Percentiles rank a stretch among this genome's conserved stretches.
phyloP scores from a whole-genome alignment of 352 stramenopile species.

The Phytophthora ramorum region DNA sequence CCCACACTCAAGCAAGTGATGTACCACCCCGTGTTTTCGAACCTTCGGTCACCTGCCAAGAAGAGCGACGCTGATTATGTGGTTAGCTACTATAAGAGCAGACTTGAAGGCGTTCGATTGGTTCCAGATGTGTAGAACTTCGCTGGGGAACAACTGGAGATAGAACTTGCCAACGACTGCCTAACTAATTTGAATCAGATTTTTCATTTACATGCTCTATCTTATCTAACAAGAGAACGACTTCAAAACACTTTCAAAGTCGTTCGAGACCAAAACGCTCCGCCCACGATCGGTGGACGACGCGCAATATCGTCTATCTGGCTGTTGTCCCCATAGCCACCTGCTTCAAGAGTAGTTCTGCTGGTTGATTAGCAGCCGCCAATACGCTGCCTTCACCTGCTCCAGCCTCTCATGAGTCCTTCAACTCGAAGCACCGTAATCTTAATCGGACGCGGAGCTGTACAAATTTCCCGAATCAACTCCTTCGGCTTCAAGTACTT shows the following conservation, averaged over 20 bases:
- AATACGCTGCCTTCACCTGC: slow-evolving; percentile 10
- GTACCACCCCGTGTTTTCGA: slow-evolving; percentile 63
- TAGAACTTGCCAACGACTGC: background rate
- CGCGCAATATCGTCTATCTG: slow-evolving; percentile 7
- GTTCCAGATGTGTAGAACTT: slow-evolving; percentile 53
- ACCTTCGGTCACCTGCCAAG: slow-evolving; percentile 29
- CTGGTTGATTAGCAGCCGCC: background rate
- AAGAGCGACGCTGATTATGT: slow-evolving; percentile 52
- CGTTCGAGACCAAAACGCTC: background rate
- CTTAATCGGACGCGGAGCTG: slow-evolving; percentile 59
- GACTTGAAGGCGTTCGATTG: slow-evolving; percentile 3
- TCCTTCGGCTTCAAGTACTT: slow-evolving; percentile 57
- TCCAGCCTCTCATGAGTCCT: slow-evolving; percentile 79
- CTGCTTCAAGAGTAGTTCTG: background rate
- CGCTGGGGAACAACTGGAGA: background rate
- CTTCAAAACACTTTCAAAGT: slow-evolving; percentile 40
- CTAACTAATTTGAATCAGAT: slow-evolving; percentile 16
- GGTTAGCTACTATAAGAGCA: slow-evolving; percentile 61
- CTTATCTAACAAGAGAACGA: slow-evolving; percentile 31
- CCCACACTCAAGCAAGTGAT: slow-evolving; percentile 77
- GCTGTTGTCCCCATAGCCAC: background rate
- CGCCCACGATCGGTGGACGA: background rate
- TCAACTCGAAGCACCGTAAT: slow-evolving; percentile 82
- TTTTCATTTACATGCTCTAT: slow-evolving; percentile 39
- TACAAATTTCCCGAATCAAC: slow-evolving; percentile 57